Percentiles rank a stretch among this genome's conserved stretches.
Evolutionary conservation across 176 grass and related monocot species (phyloP).

Genomic region (Zea luxurians): DNA sequence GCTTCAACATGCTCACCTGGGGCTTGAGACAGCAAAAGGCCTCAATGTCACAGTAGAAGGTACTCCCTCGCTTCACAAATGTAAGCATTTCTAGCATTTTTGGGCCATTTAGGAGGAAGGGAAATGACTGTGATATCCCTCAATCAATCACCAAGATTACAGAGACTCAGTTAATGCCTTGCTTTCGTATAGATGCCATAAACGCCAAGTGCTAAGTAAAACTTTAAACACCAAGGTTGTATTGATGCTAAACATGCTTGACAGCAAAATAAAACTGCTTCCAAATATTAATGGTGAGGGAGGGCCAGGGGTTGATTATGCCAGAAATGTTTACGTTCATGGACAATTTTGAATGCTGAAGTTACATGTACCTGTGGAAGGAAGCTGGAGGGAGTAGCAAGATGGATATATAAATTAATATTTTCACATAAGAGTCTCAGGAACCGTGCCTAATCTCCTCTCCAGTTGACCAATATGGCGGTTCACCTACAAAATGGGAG

Average conservation of each 20-base stretch:
- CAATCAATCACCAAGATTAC: background rate
- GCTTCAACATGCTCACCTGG: slow-evolving; percentile 53
- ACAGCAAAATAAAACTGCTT: background rate
- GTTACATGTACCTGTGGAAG: background rate
- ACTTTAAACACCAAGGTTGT: background rate
- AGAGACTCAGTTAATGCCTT: background rate
- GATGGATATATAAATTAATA: slow-evolving; percentile 24
- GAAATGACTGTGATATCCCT: background rate
- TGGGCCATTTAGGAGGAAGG: background rate
- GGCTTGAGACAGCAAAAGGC: slow-evolving; percentile 37
- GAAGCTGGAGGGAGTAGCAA: slow-evolving; percentile 2
- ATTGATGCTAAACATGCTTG: background rate
- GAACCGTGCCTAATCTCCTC: background rate
- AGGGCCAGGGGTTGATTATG: background rate
- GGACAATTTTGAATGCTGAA: background rate
- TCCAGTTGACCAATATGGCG: slow-evolving; percentile 15
- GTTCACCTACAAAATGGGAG: slow-evolving; percentile 40
- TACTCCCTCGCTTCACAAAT: background rate
- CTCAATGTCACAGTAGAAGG: slow-evolving; percentile 30
- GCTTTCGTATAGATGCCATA: background rate
- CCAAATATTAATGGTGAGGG: background rate
- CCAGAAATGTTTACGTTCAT: background rate
- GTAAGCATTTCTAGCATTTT: background rate
- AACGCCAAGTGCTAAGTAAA: background rate
- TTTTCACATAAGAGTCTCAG: slow-evolving; percentile 28